Evolutionary conservation across 257 asterid genomes (phyloP).

Genomic region (Catharanthus roseus): DNA sequence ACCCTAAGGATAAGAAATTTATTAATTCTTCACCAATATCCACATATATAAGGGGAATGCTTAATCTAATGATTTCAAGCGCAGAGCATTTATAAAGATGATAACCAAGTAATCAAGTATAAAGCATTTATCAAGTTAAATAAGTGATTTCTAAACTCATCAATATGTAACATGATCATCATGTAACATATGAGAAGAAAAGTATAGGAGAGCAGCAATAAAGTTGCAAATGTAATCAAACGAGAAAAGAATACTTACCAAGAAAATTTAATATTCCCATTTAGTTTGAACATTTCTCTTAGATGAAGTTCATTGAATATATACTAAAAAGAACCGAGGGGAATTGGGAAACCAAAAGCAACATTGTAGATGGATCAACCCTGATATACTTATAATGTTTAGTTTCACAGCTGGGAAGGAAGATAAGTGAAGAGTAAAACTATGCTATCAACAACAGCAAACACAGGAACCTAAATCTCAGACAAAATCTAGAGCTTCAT

Average conservation of each 20-base stretch:
- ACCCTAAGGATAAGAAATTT: not conserved
- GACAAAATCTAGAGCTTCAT: not conserved
- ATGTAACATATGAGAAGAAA: not conserved
- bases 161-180: not conserved
- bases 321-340: not conserved
- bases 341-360: no score
- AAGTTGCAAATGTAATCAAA: not conserved
- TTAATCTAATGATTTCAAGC: not conserved
- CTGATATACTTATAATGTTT: not conserved
- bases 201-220: conserved; percentile 14
- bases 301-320: not conserved
- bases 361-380: not conserved
- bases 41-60: not conserved
- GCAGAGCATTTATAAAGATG: not conserved
- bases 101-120: not conserved
- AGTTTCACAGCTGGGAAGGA: not conserved
- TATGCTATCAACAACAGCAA: not conserved
- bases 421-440: not conserved
- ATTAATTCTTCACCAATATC: not conserved
- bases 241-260: conserved; percentile 48
- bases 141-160: not conserved
- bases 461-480: not conserved
- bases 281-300: not conserved
- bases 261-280: conserved; percentile 16
- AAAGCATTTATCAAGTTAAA: no score